These are phyloP conservation scores for Saccharomycopsis sp. DNA, from an alignment of 805 yeast species.

Conservation along the genomic window DNA sequence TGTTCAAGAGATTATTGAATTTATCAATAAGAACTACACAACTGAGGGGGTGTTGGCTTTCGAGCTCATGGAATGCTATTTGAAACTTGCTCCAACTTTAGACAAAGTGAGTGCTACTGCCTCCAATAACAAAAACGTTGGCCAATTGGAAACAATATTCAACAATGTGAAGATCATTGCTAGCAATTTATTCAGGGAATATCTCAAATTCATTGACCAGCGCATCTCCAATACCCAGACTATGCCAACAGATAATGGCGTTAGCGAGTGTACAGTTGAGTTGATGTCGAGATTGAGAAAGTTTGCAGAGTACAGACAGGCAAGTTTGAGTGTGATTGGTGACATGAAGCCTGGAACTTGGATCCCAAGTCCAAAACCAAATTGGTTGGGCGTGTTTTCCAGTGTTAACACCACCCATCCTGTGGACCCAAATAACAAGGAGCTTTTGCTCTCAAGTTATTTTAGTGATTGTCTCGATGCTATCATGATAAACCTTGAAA, in stretches of 20 bases:
- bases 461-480: constrained; percentile 74
- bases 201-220: constrained; percentile 46
- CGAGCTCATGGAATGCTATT: constrained; percentile 47
- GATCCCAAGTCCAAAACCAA: constrained; percentile 54
- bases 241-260: constrained; percentile 59
- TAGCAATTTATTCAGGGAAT: constrained; percentile 42
- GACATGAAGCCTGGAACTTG: constrained; percentile 52
- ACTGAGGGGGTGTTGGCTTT: constrained; percentile 46
- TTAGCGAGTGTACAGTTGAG: constrained; percentile 66
- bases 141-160: constrained; percentile 23
- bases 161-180: constrained; percentile 23
- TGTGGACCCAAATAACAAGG: constrained; percentile 34
- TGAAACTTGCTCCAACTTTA: constrained; percentile 29
- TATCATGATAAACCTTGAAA: constrained; percentile 54
- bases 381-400: constrained; percentile 41
- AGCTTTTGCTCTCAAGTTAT: constrained; percentile 52
- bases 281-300: constrained; percentile 57
- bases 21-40: constrained; percentile 34
- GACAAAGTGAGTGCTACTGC: constrained; percentile 20
- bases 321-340: constrained; percentile 40
- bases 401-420: constrained; percentile 37
- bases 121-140: constrained; percentile 22
- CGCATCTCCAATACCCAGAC: constrained; percentile 37
- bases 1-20: constrained; percentile 30
- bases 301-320: constrained; percentile 50